Evolutionary conservation across 768 basidiomycete species (phyloP).

Genomic region (Collybia mongolica): DNA sequence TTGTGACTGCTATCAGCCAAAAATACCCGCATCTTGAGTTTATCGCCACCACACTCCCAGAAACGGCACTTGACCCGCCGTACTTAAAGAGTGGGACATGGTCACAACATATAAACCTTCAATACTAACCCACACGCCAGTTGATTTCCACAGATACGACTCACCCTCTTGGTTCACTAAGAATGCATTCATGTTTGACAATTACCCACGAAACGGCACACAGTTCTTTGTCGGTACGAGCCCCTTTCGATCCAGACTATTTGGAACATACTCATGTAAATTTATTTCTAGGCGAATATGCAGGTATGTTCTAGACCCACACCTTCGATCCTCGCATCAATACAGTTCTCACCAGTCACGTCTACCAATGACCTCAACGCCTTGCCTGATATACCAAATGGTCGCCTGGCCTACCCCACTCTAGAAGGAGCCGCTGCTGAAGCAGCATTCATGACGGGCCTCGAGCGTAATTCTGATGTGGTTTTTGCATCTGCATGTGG

Average conservation of each 20-base stretch:
- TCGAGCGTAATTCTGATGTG: slow-evolving; percentile 58
- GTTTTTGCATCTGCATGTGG: slow-evolving; percentile 53
- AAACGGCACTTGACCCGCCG: slow-evolving; percentile 39
- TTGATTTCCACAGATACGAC: slow-evolving; percentile 54
- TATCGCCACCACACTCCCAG: slow-evolving; percentile 45
- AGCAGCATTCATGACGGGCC: slow-evolving; percentile 40
- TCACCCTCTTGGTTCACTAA: slow-evolving; percentile 44
- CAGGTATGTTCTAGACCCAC: slow-evolving; percentile 38
- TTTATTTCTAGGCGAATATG: slow-evolving; percentile 40
- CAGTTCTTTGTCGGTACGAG: slow-evolving; percentile 46
- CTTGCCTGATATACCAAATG: slow-evolving; percentile 24
- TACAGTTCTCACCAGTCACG: slow-evolving; percentile 27
- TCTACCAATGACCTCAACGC: slow-evolving; percentile 29
- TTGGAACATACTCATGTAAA: neutral
- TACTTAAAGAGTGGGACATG: slow-evolving; percentile 30
- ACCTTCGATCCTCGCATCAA: slow-evolving; percentile 12
- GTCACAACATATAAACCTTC: neutral
- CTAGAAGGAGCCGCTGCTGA: neutral
- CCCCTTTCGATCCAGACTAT: no score
- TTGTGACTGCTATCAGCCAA: slow-evolving; percentile 18
- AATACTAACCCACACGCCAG: slow-evolving; percentile 18
- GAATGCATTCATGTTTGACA: slow-evolving; percentile 51
- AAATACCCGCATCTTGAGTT: slow-evolving; percentile 36
- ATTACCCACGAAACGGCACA: slow-evolving; percentile 51
- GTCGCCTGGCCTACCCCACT: slow-evolving; percentile 1